Conservation (phyloP, 2,329 filamentous ascomycete species). For the Mycosphaerella arachidis region DNA sequence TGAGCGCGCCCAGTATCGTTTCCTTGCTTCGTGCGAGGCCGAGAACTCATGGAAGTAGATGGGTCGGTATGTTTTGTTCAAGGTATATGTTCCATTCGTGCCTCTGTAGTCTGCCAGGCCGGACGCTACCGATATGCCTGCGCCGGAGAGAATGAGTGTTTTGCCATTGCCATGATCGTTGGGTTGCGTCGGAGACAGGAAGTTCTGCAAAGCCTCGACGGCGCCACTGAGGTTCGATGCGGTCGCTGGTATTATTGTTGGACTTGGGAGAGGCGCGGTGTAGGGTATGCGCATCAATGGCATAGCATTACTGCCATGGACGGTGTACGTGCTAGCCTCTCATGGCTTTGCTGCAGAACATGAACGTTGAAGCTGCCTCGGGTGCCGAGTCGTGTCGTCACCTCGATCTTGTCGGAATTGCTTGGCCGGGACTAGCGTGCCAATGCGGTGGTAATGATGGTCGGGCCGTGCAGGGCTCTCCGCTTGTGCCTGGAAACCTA, state of each 20-base stretch:
- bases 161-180: constrained; percentile 48
- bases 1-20: constrained; percentile 92
- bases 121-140: constrained; percentile 88
- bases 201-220: constrained; percentile 69
- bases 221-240: constrained; percentile 69
- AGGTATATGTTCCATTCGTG: constrained; percentile 80
- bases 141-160: constrained; percentile 69
- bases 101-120: constrained; percentile 92
- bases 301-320: not conserved
- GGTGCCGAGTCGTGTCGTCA: not conserved
- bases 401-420: not conserved
- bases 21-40: constrained; percentile 72
- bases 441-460: not conserved
- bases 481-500: constrained; percentile 3
- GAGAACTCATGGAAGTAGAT: constrained; percentile 93
- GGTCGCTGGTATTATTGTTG: constrained; percentile 67
- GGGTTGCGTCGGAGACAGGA: constrained; percentile 58
- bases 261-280: constrained; percentile 72
- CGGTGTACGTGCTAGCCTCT: not conserved
- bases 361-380: not conserved
- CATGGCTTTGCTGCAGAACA: not conserved
- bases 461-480: not conserved
- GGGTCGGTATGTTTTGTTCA: constrained; percentile 77
- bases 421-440: not conserved
- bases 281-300: constrained; percentile 80